Evolutionary conservation across 495 filamentous ascomycete genomes (phyloP).

Genomic region (Delitschia confertaspora): DNA sequence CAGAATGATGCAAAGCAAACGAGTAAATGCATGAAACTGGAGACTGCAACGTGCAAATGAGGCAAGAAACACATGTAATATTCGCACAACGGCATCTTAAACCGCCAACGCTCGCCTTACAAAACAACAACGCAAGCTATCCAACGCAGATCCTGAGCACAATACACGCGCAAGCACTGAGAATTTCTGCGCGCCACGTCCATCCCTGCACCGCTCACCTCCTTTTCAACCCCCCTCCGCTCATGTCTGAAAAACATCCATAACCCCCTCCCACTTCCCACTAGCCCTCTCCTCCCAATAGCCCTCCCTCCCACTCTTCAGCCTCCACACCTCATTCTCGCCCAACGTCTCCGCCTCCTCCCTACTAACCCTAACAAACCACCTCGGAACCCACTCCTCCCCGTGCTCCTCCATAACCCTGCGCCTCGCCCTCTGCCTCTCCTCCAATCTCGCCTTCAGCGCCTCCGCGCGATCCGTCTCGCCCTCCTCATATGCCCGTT

Average conservation of each 20-base stretch:
- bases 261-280: slow-evolving; percentile 61
- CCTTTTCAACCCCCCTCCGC: slow-evolving; percentile 11
- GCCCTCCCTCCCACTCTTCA: slow-evolving; percentile 70
- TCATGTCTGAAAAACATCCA: slow-evolving; percentile 68
- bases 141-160: too few species aligned
- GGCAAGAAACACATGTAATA: too few species aligned
- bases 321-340: slow-evolving; percentile 65
- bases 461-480: slow-evolving; percentile 77
- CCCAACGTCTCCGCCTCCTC: slow-evolving; percentile 30
- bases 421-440: slow-evolving; percentile 68
- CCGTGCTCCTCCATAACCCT: slow-evolving; percentile 65
- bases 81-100: too few species aligned
- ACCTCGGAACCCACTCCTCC: slow-evolving; percentile 61
- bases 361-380: slow-evolving; percentile 61
- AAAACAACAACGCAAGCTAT: too few species aligned
- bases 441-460: slow-evolving; percentile 74
- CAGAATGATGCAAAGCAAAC: too few species aligned
- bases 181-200: too few species aligned
- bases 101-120: too few species aligned
- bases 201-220: too few species aligned
- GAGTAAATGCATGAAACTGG: too few species aligned
- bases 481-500: slow-evolving; percentile 75
- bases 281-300: slow-evolving; percentile 83
- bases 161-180: too few species aligned
- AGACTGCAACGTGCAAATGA: too few species aligned